Percentiles rank a stretch among this genome's conserved stretches.
Conservation (phyloP, 2,329 filamentous ascomycete genomes). For the Xylariaceae sp. region DNA sequence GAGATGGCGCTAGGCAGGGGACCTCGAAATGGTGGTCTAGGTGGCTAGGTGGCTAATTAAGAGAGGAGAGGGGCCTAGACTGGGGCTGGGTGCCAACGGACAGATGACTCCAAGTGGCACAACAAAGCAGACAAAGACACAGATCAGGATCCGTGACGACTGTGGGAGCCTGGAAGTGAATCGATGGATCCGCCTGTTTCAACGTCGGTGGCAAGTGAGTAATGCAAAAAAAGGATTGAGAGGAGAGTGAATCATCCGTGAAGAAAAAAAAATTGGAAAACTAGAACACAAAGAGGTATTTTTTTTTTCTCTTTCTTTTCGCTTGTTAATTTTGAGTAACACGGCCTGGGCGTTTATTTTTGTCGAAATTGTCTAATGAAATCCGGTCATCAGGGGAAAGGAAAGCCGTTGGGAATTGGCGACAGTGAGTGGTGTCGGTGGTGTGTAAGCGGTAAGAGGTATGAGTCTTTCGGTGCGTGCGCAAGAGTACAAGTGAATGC, state of each 20-base stretch:
- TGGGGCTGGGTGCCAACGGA: slow-evolving; percentile 31
- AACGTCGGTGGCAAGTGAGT: slow-evolving; percentile 38
- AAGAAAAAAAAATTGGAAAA: slow-evolving; percentile 30
- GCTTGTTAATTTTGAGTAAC: slow-evolving; percentile 27
- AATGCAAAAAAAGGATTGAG: slow-evolving; percentile 34
- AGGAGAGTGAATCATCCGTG: slow-evolving; percentile 32
- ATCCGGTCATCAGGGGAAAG: slow-evolving; percentile 13
- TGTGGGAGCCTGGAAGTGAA: slow-evolving; percentile 38
- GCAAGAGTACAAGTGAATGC: slow-evolving; percentile 60
- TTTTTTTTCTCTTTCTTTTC: background rate
- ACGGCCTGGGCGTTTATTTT: slow-evolving; percentile 19
- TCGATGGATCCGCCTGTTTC: slow-evolving; percentile 31
- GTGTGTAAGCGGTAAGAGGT: slow-evolving; percentile 3
- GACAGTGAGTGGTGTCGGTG: slow-evolving; percentile 28
- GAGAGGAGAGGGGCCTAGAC: slow-evolving; percentile 25
- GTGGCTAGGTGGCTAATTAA: slow-evolving; percentile 29
- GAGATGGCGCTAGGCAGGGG: slow-evolving; percentile 25
- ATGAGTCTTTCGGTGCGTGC: slow-evolving; percentile 36
- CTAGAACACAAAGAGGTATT: slow-evolving; percentile 20
- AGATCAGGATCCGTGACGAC: slow-evolving; percentile 26
- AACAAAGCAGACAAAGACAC: slow-evolving; percentile 25
- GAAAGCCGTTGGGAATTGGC: slow-evolving; percentile 4
- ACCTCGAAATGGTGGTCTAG: slow-evolving; percentile 17
- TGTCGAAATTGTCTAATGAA: slow-evolving; percentile 22
- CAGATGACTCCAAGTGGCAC: slow-evolving; percentile 36